phyloP scores from a whole-genome alignment of 805 yeast genomes.

The Ogataea trehaloabstinens region DNA sequence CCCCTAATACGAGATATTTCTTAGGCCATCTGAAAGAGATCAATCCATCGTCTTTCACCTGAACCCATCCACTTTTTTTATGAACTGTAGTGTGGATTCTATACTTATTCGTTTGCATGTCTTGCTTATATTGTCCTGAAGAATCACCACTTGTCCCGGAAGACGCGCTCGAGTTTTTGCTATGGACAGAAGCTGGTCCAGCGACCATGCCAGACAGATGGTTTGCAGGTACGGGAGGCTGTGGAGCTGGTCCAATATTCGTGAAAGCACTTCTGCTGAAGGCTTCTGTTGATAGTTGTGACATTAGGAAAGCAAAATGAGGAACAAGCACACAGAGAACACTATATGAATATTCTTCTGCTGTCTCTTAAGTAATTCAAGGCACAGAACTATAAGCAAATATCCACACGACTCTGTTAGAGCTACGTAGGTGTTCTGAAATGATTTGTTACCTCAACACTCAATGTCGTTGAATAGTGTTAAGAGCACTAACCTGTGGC shows the following conservation, averaged over 20 bases:
- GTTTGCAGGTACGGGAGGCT: slow-evolving; percentile 13
- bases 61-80: slow-evolving; percentile 77
- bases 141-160: slow-evolving; percentile 28
- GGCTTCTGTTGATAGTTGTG: slow-evolving; percentile 17
- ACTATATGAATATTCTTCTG: too few relatives aligned
- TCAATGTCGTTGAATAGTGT: too few relatives aligned
- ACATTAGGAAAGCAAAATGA: slow-evolving; percentile 4
- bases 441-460: too few relatives aligned
- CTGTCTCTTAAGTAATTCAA: too few relatives aligned
- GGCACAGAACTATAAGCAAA: too few relatives aligned
- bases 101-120: slow-evolving; percentile 7
- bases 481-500: too few relatives aligned
- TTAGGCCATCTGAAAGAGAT: slow-evolving; percentile 91
- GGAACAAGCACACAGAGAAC: neutral
- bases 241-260: slow-evolving; percentile 26
- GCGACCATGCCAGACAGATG: slow-evolving; percentile 3
- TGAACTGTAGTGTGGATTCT: slow-evolving; percentile 34
- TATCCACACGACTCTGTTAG: too few relatives aligned
- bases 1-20: slow-evolving; percentile 74
- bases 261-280: slow-evolving; percentile 20
- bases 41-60: slow-evolving; percentile 88
- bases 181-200: slow-evolving; percentile 23
- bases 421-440: too few relatives aligned
- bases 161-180: slow-evolving; percentile 33
- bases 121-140: slow-evolving; percentile 8